These are phyloP conservation scores for Powellomyces hirtus DNA, from an alignment of 192 early-diverging fungal genomes.

Conservation along the genomic window DNA sequence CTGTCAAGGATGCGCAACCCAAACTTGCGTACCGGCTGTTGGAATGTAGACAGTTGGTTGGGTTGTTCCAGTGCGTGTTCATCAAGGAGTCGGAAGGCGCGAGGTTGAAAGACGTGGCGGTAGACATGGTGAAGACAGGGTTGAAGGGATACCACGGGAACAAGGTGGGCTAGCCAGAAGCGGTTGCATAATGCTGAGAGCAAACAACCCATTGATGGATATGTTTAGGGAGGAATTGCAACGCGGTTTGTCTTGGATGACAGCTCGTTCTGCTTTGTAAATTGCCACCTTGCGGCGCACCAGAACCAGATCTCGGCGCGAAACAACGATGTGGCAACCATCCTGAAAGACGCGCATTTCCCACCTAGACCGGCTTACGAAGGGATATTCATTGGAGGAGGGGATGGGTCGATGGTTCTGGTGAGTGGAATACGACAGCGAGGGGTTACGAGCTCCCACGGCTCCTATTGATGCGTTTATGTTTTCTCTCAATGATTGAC, in stretches of 20 bases:
- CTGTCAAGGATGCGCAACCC: conserved; percentile 54
- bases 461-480: conserved; percentile 41
- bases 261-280: conserved; percentile 80
- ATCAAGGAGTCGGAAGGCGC: conserved; percentile 61
- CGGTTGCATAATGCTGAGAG: no score
- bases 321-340: conserved; percentile 73
- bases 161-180: conserved; percentile 54
- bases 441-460: background rate
- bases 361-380: conserved; percentile 21
- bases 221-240: conserved; percentile 68
- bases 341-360: conserved; percentile 61
- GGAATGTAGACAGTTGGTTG: conserved; percentile 81
- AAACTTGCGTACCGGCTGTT: conserved; percentile 57
- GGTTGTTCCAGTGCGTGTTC: conserved; percentile 87
- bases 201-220: background rate
- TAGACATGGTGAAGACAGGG: conserved; percentile 84
- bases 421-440: conserved; percentile 37
- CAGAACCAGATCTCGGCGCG: conserved; percentile 69
- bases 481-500: conserved; percentile 39
- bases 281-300: conserved; percentile 83
- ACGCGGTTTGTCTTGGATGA: conserved; percentile 74
- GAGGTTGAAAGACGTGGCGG: conserved; percentile 58
- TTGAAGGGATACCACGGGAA: conserved; percentile 85
- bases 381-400: conserved; percentile 66
- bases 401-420: conserved; percentile 82